Percentiles rank a stretch among this genome's conserved stretches.
phyloP scores from a whole-genome alignment of 225 moss, liverwort and hornwort genomes.

The Lunularia cruciata region DNA sequence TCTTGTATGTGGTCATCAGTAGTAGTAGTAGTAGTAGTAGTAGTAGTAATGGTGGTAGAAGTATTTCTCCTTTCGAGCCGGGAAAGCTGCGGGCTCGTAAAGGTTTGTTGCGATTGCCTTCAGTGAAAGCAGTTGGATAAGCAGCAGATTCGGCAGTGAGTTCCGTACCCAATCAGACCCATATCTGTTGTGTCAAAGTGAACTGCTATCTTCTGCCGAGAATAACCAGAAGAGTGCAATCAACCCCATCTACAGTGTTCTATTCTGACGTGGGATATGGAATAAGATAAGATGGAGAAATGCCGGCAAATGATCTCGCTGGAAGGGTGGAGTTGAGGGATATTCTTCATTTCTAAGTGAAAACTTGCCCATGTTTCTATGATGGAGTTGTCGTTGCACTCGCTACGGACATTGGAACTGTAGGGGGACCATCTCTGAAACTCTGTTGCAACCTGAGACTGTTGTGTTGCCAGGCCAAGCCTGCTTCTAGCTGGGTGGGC shows the following conservation, averaged over 20 bases:
- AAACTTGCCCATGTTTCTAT: neutral
- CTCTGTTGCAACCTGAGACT: slow-evolving; percentile 1
- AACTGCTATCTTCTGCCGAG: neutral
- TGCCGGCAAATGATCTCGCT: neutral
- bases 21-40: too few species aligned
- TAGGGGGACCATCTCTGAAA: neutral
- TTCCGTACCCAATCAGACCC: neutral
- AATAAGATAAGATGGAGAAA: neutral
- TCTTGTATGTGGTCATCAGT: too few species aligned
- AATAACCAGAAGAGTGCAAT: too few species aligned
- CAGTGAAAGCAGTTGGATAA: neutral
- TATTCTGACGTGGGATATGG: too few species aligned
- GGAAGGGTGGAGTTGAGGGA: neutral
- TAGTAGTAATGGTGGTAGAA: neutral
- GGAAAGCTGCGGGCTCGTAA: neutral
- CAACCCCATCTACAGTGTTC: too few species aligned
- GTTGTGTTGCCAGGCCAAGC: too few species aligned
- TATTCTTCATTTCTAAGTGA: neutral
- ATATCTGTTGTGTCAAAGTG: neutral
- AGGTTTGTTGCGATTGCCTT: neutral
- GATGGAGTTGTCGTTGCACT: neutral
- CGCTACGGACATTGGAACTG: neutral
- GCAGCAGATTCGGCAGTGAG: neutral
- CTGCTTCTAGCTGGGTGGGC: neutral
- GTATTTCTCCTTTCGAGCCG: neutral